Evolutionary conservation across 1,284 basidiomycete species (phyloP).

Genomic region (Ganoderma multipileum): DNA sequence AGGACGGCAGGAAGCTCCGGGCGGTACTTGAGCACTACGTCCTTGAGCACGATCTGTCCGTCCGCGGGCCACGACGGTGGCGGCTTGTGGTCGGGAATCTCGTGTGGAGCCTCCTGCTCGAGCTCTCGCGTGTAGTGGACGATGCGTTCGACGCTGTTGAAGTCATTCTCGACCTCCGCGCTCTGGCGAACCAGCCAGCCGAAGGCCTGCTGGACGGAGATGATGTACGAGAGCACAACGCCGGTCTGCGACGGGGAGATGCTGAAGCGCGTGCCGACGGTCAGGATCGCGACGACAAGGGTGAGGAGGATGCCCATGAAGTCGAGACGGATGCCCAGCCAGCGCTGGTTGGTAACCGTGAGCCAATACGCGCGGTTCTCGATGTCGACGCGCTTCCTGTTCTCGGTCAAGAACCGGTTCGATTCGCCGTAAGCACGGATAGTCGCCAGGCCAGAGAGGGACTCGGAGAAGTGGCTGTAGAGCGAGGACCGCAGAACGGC

Average conservation of each 20-base stretch:
- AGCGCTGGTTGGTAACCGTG: constrained; percentile 85
- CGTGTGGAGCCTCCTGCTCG: constrained; percentile 83
- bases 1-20: constrained; percentile 74
- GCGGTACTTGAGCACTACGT: constrained; percentile 75
- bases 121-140: constrained; percentile 79
- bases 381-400: constrained; percentile 80
- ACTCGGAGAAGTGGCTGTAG: constrained; percentile 86
- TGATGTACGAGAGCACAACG: constrained; percentile 78
- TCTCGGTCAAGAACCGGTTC: constrained; percentile 74
- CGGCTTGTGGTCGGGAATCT: constrained; percentile 64
- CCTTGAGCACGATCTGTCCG: constrained; percentile 66
- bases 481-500: constrained; percentile 71
- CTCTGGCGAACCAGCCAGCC: constrained; percentile 86
- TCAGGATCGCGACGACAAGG: constrained; percentile 81
- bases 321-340: constrained; percentile 90
- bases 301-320: constrained; percentile 82
- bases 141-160: constrained; percentile 90
- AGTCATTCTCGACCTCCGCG: constrained; percentile 90
- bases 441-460: constrained; percentile 76
- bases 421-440: constrained; percentile 79
- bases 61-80: constrained; percentile 71
- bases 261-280: constrained; percentile 75
- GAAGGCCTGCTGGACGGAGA: constrained; percentile 78
- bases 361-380: constrained; percentile 93
- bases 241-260: constrained; percentile 84